Conservation (phyloP, 192 early-diverging fungal species). For the Coemansia sp. region DNA sequence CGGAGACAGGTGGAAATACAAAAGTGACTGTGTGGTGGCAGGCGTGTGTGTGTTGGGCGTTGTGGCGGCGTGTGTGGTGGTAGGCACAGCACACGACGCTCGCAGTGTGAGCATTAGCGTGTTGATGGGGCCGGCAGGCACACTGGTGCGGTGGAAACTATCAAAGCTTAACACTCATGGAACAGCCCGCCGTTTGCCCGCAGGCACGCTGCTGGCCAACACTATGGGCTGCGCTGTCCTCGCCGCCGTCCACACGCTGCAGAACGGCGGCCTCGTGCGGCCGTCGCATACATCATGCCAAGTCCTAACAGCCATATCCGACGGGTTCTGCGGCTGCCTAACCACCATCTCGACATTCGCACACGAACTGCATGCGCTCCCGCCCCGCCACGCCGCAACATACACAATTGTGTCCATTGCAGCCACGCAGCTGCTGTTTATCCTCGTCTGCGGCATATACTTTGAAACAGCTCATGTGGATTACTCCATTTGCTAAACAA, state of each 20-base stretch:
- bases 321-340: constrained; percentile 68
- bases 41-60: not conserved
- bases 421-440: constrained; percentile 32
- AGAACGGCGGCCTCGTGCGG: constrained; percentile 35
- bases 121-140: constrained; percentile 38
- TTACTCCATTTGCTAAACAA: constrained; percentile 15
- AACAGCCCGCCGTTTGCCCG: constrained; percentile 15
- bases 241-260: constrained; percentile 31
- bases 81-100: constrained; percentile 26
- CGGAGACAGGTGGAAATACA: too few species aligned
- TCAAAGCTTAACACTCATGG: constrained; percentile 22
- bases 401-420: constrained; percentile 39
- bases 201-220: constrained; percentile 52
- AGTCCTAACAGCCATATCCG: constrained; percentile 42
- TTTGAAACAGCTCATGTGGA: constrained; percentile 37
- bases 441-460: constrained; percentile 45
- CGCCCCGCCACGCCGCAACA: constrained; percentile 12
- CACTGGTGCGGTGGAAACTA: constrained; percentile 46
- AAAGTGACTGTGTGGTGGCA: too few species aligned
- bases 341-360: constrained; percentile 60
- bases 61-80: constrained; percentile 10
- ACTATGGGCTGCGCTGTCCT: constrained; percentile 29
- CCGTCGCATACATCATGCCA: constrained; percentile 39
- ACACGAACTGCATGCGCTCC: constrained; percentile 39
- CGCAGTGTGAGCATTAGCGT: constrained; percentile 42